Evolutionary conservation across 108 stramenopile species (phyloP), one percentile per base, ranked within the genome.

Genomic region (Mediolabrus comicus): DNA sequence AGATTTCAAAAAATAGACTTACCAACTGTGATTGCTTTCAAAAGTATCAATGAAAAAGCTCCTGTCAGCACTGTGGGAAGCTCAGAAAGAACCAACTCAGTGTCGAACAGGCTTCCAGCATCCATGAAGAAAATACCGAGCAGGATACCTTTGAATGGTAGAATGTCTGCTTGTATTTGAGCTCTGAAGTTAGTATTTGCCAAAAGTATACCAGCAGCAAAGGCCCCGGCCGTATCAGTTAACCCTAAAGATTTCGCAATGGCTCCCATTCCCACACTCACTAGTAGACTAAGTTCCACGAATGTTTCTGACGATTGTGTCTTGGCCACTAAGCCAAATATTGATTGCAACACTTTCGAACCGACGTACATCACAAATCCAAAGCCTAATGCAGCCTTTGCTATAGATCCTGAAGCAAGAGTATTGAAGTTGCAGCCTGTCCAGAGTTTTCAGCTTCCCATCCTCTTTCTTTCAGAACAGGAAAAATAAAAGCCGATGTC

Each of bases 81-180:
- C 59, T 86, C 86, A 33, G 43, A n/a, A 14, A 86, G 5, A 12
- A 83, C 75, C 41, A 91, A 58, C 29, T 83, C 71, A 3, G 75
- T 24, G 65, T 91, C 90, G 36, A 91, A 84, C 25, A 69, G 78
- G 12, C 84, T 77, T 46, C 90, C 90, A 6, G 90, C 87, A 52
- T 74, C 80, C 87, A 91, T 85, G 67, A 91, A 91, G 72, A 91
- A 91, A 24, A 91, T 84, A 10, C 90, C 87, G 29, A 89, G 43
- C 25, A 92, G 39, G 32, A 92, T 86, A 3, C 87, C 91, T 56
- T 87, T 85, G 36, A 92, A 92, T 10, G 91, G 91, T 28, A 77
- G 63, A 41, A 89, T 84, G 57, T 92, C 91, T 16, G 90, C 86
- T 36, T 88, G 82, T 32, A 91, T 91, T 70, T 91, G 90, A 12